phyloP scores from a whole-genome alignment of 768 basidiomycete genomes.

The Suillus subalutaceus region DNA sequence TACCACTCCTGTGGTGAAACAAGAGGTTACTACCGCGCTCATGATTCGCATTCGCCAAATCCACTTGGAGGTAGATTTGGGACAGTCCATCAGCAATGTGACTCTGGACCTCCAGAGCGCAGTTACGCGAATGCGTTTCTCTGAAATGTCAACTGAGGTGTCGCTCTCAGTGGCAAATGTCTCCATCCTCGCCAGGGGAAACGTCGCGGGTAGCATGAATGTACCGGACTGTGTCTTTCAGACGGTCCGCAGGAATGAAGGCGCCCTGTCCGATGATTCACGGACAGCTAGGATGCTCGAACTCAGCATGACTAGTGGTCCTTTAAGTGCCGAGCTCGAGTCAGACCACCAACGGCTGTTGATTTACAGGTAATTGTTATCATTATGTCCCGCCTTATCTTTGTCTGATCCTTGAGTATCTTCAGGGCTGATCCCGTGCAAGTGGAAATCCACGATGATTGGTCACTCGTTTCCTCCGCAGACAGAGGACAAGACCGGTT shows the following conservation, averaged over 20 bases:
- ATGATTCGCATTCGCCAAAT: conserved; percentile 75
- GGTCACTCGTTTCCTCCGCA: conserved; percentile 56
- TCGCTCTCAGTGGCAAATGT: conserved; percentile 66
- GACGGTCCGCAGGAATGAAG: conserved; percentile 62
- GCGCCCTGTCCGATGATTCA: conserved; percentile 35
- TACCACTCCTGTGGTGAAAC: conserved; percentile 27
- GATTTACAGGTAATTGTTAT: conserved; percentile 65
- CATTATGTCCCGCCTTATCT: background rate
- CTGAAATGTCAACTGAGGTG: conserved; percentile 61
- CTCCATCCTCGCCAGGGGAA: conserved; percentile 61
- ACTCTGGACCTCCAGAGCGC: conserved; percentile 66
- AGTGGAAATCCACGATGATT: conserved; percentile 80
- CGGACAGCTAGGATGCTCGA: conserved; percentile 61
- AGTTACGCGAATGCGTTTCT: conserved; percentile 67
- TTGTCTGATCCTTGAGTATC: conserved; percentile 14
- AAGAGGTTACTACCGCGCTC: conserved; percentile 60
- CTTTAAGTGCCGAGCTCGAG: conserved; percentile 65
- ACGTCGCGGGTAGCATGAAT: conserved; percentile 66
- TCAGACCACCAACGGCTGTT: conserved; percentile 78
- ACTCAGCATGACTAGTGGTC: conserved; percentile 73
- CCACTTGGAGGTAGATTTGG: conserved; percentile 78
- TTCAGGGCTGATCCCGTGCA: conserved; percentile 76
- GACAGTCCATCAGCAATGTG: conserved; percentile 79
- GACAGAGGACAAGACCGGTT: conserved; percentile 48
- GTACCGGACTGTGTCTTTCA: conserved; percentile 78